Conservation (phyloP, 345 rosid genomes). For the Lumnitzera racemosa region DNA sequence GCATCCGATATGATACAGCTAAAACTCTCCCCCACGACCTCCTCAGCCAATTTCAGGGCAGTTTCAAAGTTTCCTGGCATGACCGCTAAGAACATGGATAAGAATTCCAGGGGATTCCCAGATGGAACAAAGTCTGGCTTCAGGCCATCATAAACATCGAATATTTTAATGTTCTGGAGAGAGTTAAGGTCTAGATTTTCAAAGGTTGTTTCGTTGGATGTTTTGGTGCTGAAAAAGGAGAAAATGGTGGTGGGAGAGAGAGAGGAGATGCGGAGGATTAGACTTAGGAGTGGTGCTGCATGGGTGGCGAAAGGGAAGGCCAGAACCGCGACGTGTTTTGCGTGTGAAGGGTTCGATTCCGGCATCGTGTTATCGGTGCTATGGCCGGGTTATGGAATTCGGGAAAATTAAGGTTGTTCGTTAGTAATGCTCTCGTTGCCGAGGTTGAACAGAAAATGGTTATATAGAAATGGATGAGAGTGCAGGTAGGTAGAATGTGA, state of each 20-base stretch:
- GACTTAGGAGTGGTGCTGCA: slow-evolving; percentile 15
- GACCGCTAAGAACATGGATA: slow-evolving; percentile 26
- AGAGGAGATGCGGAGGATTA: slow-evolving; percentile 7
- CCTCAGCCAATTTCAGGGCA: slow-evolving; percentile 20
- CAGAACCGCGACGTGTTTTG: slow-evolving; percentile 15
- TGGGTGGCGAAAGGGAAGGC: slow-evolving; percentile 19
- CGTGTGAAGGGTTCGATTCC: too few species aligned
- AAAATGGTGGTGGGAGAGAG: slow-evolving; percentile 14
- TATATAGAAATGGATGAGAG: too few species aligned
- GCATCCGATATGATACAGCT: slow-evolving; percentile 42
- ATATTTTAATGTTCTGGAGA: slow-evolving; percentile 13
- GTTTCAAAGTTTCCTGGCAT: slow-evolving; percentile 24
- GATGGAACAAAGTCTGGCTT: slow-evolving; percentile 21
- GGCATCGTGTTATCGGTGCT: too few species aligned
- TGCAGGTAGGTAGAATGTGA: too few species aligned
- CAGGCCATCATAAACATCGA: slow-evolving; percentile 27
- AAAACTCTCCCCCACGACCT: slow-evolving; percentile 17
- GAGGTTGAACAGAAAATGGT: too few species aligned
- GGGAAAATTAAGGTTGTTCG: too few species aligned
- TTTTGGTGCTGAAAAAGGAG: slow-evolving; percentile 33
- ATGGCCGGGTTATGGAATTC: too few species aligned
- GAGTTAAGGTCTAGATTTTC: neutral
- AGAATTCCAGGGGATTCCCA: slow-evolving; percentile 22
- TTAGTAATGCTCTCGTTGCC: too few species aligned
- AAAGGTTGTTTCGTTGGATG: slow-evolving; percentile 22